Evolutionary conservation across 345 rosid genomes (phyloP).

Genomic region (Populus deltoides): DNA sequence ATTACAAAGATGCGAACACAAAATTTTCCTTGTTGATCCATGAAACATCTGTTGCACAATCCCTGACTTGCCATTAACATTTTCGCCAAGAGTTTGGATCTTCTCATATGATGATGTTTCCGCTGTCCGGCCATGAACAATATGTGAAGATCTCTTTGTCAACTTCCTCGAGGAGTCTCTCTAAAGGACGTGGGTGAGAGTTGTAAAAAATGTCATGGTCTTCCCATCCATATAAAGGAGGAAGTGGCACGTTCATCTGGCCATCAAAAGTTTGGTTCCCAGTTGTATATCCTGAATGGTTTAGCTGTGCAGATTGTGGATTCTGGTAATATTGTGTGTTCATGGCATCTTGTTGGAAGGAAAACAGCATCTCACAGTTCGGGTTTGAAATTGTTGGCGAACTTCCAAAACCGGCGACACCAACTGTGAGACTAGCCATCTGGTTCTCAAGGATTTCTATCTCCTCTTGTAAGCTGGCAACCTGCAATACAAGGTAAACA

Average conservation of each 20-base stretch:
- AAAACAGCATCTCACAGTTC: conserved; percentile 22
- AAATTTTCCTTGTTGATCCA: background rate
- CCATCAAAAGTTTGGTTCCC: conserved; percentile 24
- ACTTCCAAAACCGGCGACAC: conserved; percentile 24
- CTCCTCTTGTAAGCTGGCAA: conserved; percentile 58
- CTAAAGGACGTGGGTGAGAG: conserved; percentile 23
- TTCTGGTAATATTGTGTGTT: conserved; percentile 33
- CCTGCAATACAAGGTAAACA: conserved; percentile 40
- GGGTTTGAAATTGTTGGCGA: conserved; percentile 18
- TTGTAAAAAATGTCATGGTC: conserved; percentile 26
- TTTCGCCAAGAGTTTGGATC: background rate
- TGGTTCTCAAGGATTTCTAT: conserved; percentile 50
- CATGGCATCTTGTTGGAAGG: conserved; percentile 26
- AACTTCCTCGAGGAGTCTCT: conserved; percentile 33
- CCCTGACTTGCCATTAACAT: background rate
- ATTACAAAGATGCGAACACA: conserved; percentile 2
- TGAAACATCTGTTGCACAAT: conserved; percentile 5
- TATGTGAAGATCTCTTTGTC: conserved; percentile 36
- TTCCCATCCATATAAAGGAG: conserved; percentile 31
- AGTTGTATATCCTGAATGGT: conserved; percentile 24
- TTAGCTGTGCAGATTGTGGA: conserved; percentile 28
- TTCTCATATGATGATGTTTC: conserved; percentile 17
- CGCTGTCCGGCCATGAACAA: conserved; percentile 33
- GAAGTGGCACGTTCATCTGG: conserved; percentile 20
- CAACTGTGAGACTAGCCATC: conserved; percentile 37